Base-by-base conservation (phyloP, 371 early-diverging fungal species). In the Rhizopus arrhizus region DNA sequence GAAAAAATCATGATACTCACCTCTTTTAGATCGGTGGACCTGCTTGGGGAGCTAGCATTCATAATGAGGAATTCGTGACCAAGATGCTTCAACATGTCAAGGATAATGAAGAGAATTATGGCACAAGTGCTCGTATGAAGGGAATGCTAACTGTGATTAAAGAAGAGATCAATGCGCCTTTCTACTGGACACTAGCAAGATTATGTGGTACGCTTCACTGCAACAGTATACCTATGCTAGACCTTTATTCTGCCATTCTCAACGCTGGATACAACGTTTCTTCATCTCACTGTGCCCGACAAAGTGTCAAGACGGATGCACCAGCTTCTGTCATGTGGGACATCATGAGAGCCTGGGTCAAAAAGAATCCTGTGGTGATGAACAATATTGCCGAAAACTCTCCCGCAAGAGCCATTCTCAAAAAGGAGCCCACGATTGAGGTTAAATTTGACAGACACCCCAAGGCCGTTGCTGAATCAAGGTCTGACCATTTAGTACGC, bases 251-350 rank as follows among this genome's bases (percentile, higher is more conserved):
- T 38, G 99, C 97, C 3, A 74, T 99, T 36, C 84, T 95, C 8
- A 93, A 99, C 69, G 86, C 90, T 40, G 97, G 96, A 1, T 98
- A 93, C 83, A 78, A 87, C 58, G 95, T 95, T 0, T 98, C 99
- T 9, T 78, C 89, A 3, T 90, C 97, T 12, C 99, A 99, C 81
- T 91, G 94, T 56, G 70, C 78, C 4, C 83, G 90, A 12, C 88
- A 86, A 46, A 85, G 94, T 0, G 79, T 99, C 65, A 99, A 99
- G 75, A 99, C 99, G 0, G 82, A 96, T 75, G 99, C 99, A 0
- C 98, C 98, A 9, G 64, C 90, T 2, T 54, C 71, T 7, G 87
- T 95, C 3, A 65, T 99, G n/a, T 97, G 98, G 95, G 96, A 97
- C 69, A 79, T 98, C 40, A 80, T 99, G 78, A 74, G 94, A 49